Conservation (phyloP, 1,139 yeast species). For the Suhomyces coccinellae region DNA sequence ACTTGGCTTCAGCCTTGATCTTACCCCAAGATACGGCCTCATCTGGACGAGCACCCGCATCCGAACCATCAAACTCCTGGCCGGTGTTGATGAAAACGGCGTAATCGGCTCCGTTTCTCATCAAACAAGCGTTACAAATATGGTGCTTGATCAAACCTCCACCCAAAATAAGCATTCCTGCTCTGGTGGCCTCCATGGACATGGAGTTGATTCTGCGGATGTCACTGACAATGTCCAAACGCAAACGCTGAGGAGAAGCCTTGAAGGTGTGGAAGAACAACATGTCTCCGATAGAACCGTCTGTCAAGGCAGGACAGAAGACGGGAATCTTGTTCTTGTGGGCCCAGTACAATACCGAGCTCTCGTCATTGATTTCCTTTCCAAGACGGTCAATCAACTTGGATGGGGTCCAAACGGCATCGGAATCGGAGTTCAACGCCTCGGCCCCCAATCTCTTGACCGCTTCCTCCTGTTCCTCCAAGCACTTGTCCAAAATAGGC, state of each 20-base stretch:
- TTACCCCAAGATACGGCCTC: constrained; percentile 99
- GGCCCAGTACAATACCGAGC: constrained; percentile 96
- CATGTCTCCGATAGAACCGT: constrained; percentile 99
- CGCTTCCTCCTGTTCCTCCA: constrained; percentile 82
- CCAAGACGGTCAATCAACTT: constrained; percentile 90
- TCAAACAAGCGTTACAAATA: constrained; percentile 94
- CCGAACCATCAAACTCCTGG: constrained; percentile 98
- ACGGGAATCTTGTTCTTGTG: constrained; percentile 94
- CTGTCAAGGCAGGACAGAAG: constrained; percentile 96
- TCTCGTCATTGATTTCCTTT: constrained; percentile 89
- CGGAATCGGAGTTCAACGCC: constrained; percentile 45
- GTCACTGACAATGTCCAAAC: constrained; percentile 91
- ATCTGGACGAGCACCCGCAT: constrained; percentile 99
- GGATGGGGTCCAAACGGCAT: constrained; percentile 86
- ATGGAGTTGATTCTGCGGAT: constrained; percentile 86
- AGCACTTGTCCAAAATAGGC: constrained; percentile 82
- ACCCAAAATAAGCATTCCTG: constrained; percentile 95
- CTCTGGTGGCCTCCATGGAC: constrained; percentile 93
- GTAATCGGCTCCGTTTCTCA: constrained; percentile 99
- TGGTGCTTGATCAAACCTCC: constrained; percentile 97
- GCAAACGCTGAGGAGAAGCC: constrained; percentile 83
- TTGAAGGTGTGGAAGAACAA: constrained; percentile 96
- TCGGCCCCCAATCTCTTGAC: constrained; percentile 61
- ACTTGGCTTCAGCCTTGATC: constrained; percentile 88
- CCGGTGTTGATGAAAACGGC: constrained; percentile 98